Evolutionary conservation across 2,329 filamentous ascomycete genomes (phyloP).

Genomic region (Beauveria caledonica): DNA sequence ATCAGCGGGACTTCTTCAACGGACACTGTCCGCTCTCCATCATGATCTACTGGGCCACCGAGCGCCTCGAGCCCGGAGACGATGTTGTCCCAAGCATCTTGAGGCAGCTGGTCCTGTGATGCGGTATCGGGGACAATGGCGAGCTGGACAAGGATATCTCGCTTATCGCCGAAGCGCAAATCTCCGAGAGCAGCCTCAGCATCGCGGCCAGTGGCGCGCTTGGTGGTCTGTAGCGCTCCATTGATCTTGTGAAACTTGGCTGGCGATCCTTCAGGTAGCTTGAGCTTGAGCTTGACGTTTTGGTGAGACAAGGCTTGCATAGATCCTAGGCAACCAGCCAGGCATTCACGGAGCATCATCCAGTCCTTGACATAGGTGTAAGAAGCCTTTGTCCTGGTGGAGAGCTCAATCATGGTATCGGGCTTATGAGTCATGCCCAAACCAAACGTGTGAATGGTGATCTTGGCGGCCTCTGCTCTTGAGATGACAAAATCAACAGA

Average conservation of each 20-base stretch:
- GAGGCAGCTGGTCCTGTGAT: constrained; percentile 73
- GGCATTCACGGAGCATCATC: constrained; percentile 98
- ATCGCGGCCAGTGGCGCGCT: constrained; percentile 87
- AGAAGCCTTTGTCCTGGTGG: constrained; percentile 88
- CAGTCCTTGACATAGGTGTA: constrained; percentile 99
- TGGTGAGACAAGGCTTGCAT: constrained; percentile 95
- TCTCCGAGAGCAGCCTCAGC: constrained; percentile 90
- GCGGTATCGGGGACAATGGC: constrained; percentile 83
- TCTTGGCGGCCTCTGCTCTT: constrained; percentile 92
- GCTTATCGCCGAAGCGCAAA: constrained; percentile 88
- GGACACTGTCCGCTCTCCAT: constrained; percentile 73
- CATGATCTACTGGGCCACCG: constrained; percentile 76
- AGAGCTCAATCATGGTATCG: constrained; percentile 97
- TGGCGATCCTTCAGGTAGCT: constrained; percentile 88
- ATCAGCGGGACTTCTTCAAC: constrained; percentile 93
- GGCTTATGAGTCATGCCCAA: constrained; percentile 96
- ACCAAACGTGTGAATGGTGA: constrained; percentile 93
- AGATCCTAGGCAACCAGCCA: constrained; percentile 85
- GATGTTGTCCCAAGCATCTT: constrained; percentile 95
- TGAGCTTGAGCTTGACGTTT: constrained; percentile 92
- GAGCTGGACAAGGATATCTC: constrained; percentile 86
- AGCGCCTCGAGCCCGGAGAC: constrained; percentile 92
- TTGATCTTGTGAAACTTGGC: constrained; percentile 99
- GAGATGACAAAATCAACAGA: constrained; percentile 98
- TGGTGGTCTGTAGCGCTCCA: constrained; percentile 90